Base-by-base conservation (phyloP, 352 stramenopile genomes). In the Blastocystis sp. region DNA sequence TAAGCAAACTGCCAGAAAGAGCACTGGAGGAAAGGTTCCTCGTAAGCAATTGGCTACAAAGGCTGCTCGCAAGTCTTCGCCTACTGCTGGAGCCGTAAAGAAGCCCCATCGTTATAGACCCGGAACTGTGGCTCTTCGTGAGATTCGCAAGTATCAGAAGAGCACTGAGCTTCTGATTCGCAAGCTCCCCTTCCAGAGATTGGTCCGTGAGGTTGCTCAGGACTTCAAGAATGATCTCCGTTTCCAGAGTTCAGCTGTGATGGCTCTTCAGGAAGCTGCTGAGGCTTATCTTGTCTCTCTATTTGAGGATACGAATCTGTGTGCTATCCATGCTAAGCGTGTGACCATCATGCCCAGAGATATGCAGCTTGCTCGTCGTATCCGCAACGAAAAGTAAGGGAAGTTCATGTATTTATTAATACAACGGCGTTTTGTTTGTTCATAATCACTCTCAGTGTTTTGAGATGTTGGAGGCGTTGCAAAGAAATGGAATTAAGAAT, bases 1-100 rank as follows among this genome's bases (percentile, higher is more conserved):
- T 90, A 98, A 98, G 93, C 95, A 98, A 92, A 98, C 95, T 54
- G 95, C 95, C 27, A 94, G 95, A 91, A 98, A 98, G 92, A 97
- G 94, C 66, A 94, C 95, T 54, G 95, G 95, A 70, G 95, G 95
- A 91, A 98, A 98, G 92, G 95, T 95, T 17, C 95, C 95, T 30
- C 93, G 95, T 87, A 97, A 97, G 93, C 95, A 98, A 92, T 91
- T 98, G 24, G 95, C 95, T 88, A 93, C 91, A 62, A 97, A 97
- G 92, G 94, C 95, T 60, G 93, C 94, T 35, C 94, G 95, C 78
- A 98, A 98, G 93, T 95, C 91, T 35, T 94, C 94, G 60, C 95
- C 95, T 56, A 93, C 94, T 15, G 94, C 95, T 58, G 95, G 95
- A 73, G 95, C 94, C 73, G 94, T 98, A n/a, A 98, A 98, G 94